phyloP scores from a whole-genome alignment of 2,329 filamentous ascomycete species.

The Botrytis cinerea region DNA sequence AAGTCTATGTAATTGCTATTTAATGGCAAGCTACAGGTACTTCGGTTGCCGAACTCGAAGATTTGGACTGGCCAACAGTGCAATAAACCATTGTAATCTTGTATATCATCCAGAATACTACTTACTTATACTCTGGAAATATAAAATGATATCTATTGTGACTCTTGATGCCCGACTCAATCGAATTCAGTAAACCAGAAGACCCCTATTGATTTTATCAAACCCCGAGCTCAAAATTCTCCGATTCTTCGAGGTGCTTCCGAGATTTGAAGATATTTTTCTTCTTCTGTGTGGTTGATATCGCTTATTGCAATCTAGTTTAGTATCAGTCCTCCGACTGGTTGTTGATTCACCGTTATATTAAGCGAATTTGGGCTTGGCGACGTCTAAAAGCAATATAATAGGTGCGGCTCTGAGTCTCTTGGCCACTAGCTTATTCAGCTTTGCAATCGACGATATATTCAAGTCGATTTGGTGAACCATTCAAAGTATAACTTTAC shows the following conservation, averaged over 20 bases:
- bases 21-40: neutral
- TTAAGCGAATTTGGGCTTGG: neutral
- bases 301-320: neutral
- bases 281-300: neutral
- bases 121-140: neutral
- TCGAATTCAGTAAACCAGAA: neutral
- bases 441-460: neutral
- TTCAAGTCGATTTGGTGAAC: too few species aligned
- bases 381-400: neutral
- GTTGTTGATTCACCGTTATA: neutral
- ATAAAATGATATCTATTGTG: neutral
- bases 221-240: neutral
- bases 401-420: neutral
- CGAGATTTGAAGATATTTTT: neutral
- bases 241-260: neutral
- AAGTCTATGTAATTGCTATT: neutral
- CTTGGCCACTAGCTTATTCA: neutral
- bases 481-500: neutral
- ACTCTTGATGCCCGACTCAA: neutral
- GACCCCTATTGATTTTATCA: neutral
- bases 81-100: too few species aligned
- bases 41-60: neutral
- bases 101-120: neutral
- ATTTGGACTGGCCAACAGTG: neutral
- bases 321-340: neutral